A percentile compares a stretch with the other conserved stretches of the same genome.
Evolutionary conservation across 23 red algal genomes (phyloP).

Genomic region (Gracilaria gracilis): DNA sequence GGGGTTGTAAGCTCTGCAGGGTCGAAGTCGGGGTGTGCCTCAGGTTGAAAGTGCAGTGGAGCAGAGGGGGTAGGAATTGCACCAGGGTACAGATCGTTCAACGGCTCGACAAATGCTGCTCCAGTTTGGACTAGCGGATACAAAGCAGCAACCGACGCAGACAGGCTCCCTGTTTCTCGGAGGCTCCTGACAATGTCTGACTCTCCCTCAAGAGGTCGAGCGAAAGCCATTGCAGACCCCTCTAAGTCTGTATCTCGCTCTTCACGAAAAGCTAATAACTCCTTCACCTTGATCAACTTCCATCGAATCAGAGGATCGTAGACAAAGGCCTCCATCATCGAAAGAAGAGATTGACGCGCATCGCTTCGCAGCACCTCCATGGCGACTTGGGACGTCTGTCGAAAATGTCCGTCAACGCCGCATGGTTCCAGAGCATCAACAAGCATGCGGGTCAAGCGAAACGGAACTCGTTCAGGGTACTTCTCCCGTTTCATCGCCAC

Average conservation of each 20-base stretch:
- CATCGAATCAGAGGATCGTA: slow-evolving; percentile 95
- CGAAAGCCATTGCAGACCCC: not conserved
- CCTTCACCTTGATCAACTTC: slow-evolving; percentile 80
- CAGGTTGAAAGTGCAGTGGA: not conserved
- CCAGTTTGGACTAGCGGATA: not conserved
- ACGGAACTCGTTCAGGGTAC: slow-evolving; percentile 96
- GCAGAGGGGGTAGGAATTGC: slow-evolving; percentile 31
- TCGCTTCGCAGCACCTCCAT: slow-evolving; percentile 86
- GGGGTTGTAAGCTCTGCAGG: slow-evolving; percentile 47
- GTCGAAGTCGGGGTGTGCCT: slow-evolving; percentile 15
- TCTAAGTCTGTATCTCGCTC: slow-evolving; percentile 5
- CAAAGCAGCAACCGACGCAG: slow-evolving; percentile 1
- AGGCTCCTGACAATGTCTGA: slow-evolving; percentile 53
- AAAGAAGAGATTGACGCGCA: slow-evolving; percentile 83
- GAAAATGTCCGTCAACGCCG: slow-evolving; percentile 93
- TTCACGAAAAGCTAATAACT: slow-evolving; percentile 17
- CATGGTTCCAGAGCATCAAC: slow-evolving; percentile 93
- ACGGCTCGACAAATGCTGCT: not conserved
- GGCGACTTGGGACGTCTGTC: slow-evolving; percentile 81
- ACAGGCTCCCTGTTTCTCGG: slow-evolving; percentile 23
- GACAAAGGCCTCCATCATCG: slow-evolving; percentile 99
- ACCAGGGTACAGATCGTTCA: not conserved
- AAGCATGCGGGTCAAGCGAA: slow-evolving; percentile 97
- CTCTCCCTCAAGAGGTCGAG: not conserved
- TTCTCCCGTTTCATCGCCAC: slow-evolving; percentile 95